These are phyloP conservation scores for Nasturtium officinale DNA, from an alignment of 345 rosid species.

Conservation along the genomic window DNA sequence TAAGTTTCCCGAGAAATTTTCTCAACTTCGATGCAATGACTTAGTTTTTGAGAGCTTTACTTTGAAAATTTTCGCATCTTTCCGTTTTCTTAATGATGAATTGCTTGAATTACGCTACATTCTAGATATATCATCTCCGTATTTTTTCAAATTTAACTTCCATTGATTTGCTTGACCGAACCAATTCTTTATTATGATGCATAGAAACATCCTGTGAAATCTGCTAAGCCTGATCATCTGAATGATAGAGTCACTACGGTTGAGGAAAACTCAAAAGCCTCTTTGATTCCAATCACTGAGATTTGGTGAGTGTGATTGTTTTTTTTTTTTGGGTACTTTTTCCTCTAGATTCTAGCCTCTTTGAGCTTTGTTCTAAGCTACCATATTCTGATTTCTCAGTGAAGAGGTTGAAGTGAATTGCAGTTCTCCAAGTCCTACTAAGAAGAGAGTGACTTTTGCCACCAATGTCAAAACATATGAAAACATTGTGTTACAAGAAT, in stretches of 20 bases:
- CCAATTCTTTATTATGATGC: slow-evolving; percentile 17
- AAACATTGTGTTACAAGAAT: slow-evolving; percentile 52
- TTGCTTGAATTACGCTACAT: neutral
- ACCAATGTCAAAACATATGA: slow-evolving; percentile 68
- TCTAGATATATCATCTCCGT: neutral
- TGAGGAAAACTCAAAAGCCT: slow-evolving; percentile 38
- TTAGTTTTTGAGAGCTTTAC: neutral
- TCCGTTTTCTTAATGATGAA: slow-evolving; percentile 1
- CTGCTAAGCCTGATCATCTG: slow-evolving; percentile 21
- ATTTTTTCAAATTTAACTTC: neutral
- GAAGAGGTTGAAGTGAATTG: slow-evolving; percentile 53
- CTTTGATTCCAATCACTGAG: slow-evolving; percentile 41
- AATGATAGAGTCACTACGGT: slow-evolving; percentile 41
- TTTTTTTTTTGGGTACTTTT: neutral
- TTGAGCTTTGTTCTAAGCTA: slow-evolving; percentile 24
- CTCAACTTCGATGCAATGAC: neutral
- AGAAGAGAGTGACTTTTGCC: slow-evolving; percentile 83
- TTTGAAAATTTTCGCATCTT: neutral
- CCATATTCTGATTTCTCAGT: slow-evolving; percentile 29
- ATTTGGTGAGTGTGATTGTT: slow-evolving; percentile 46
- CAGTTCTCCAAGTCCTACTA: slow-evolving; percentile 41
- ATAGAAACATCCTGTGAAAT: slow-evolving; percentile 34
- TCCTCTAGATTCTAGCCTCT: neutral
- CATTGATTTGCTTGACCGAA: neutral
- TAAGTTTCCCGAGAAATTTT: slow-evolving; percentile 30